These are phyloP conservation scores for Cadophora malorum DNA, from an alignment of 2,329 filamentous ascomycete species.

Conservation along the genomic window DNA sequence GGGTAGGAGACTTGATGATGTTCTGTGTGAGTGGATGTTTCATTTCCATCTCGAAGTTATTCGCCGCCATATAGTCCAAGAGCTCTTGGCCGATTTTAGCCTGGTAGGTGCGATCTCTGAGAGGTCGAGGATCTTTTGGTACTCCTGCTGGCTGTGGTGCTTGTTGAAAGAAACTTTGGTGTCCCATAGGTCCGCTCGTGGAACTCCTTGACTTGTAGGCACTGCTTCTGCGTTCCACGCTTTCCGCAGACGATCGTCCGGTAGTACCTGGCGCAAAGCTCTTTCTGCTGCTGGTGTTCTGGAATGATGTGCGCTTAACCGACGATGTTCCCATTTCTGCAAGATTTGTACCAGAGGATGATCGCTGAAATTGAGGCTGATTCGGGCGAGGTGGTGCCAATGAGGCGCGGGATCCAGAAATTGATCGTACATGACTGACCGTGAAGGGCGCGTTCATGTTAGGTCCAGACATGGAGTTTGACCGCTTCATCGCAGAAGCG, in stretches of 20 bases:
- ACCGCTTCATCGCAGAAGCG: slow-evolving; percentile 91
- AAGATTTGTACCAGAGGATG: slow-evolving; percentile 82
- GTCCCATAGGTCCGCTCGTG: slow-evolving; percentile 67
- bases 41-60: slow-evolving; percentile 98
- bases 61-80: slow-evolving; percentile 86
- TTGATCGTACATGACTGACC: slow-evolving; percentile 77
- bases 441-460: slow-evolving; percentile 68
- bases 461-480: slow-evolving; percentile 73
- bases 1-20: slow-evolving; percentile 89
- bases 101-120: slow-evolving; percentile 83
- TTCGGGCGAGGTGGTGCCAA: slow-evolving; percentile 83
- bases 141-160: slow-evolving; percentile 82
- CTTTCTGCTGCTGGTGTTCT: slow-evolving; percentile 70
- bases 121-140: slow-evolving; percentile 83
- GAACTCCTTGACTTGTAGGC: slow-evolving; percentile 78
- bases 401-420: slow-evolving; percentile 84
- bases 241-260: slow-evolving; percentile 47
- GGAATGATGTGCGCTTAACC: slow-evolving; percentile 81
- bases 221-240: slow-evolving; percentile 76
- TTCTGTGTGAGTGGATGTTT: slow-evolving; percentile 93
- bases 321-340: slow-evolving; percentile 82
- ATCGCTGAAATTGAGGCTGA: slow-evolving; percentile 85
- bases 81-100: slow-evolving; percentile 86
- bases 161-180: slow-evolving; percentile 95
- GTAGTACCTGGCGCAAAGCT: slow-evolving; percentile 53